phyloP scores from a whole-genome alignment of 306 rosid species.

The Prinsepia uniflora region DNA sequence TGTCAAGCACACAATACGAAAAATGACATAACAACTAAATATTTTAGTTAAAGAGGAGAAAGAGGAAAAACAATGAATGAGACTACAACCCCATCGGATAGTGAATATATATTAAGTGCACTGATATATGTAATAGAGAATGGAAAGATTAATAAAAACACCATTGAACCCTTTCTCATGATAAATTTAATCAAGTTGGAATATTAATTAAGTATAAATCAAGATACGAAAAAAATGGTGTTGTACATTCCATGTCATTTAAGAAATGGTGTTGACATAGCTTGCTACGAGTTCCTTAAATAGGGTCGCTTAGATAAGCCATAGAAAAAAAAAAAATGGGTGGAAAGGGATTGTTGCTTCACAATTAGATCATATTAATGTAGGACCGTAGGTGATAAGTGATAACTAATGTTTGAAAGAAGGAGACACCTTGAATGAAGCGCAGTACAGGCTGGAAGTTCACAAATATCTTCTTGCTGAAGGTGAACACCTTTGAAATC shows the following conservation, averaged over 20 bases:
- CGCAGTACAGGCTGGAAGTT: slow-evolving; percentile 90
- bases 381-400: too few relatives aligned
- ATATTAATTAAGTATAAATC: too few relatives aligned
- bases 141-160: too few relatives aligned
- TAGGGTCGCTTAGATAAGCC: neutral
- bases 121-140: neutral
- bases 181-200: too few relatives aligned
- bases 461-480: slow-evolving; percentile 89
- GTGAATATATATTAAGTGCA: neutral
- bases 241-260: neutral
- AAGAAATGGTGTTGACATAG: neutral
- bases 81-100: slow-evolving; percentile 1
- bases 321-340: neutral
- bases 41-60: slow-evolving; percentile 14
- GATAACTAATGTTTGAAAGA: slow-evolving; percentile 23
- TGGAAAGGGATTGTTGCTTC: neutral
- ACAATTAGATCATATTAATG: neutral
- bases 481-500: slow-evolving; percentile 70
- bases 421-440: slow-evolving; percentile 81
- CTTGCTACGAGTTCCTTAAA: neutral
- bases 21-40: slow-evolving; percentile 1
- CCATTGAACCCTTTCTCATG: too few relatives aligned
- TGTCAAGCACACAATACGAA: neutral
- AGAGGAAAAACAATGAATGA: neutral
- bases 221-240: too few relatives aligned